These are phyloP conservation scores for Trypanosoma congolense DNA, from an alignment of 208 protist genomes.

Conservation along the genomic window DNA sequence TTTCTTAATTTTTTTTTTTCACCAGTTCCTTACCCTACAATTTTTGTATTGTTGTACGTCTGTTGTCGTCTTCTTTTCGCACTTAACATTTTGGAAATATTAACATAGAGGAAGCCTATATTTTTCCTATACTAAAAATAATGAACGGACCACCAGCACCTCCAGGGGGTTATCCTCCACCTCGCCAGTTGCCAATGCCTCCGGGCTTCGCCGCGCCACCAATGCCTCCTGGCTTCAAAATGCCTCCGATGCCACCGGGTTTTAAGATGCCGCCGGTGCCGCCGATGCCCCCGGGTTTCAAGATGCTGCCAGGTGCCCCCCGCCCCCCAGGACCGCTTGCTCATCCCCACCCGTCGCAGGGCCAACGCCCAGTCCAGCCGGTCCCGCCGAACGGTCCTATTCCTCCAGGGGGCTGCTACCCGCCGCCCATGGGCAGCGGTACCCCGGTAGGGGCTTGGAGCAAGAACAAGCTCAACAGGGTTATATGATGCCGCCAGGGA, in stretches of 20 bases:
- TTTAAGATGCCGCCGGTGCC: constrained; percentile 13
- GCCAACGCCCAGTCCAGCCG: neutral
- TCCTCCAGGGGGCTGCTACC: neutral
- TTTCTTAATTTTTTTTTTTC: too few relatives aligned
- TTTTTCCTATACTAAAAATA: constrained; percentile 5
- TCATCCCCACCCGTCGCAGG: constrained; percentile 1
- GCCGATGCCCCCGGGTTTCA: constrained; percentile 8
- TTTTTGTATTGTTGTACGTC: neutral
- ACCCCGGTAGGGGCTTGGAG: neutral
- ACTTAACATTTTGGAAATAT: too few relatives aligned
- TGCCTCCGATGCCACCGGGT: constrained; percentile 10
- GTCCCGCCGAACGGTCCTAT: neutral
- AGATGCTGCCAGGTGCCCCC: constrained; percentile 7
- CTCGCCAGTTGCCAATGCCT: neutral
- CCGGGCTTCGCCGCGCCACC: constrained; percentile 13
- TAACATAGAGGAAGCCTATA: too few relatives aligned
- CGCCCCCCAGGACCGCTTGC: constrained; percentile 3
- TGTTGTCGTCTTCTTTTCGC: neutral
- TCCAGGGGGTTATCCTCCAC: constrained; percentile 14
- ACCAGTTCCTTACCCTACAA: too few relatives aligned
- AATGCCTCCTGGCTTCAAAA: constrained; percentile 36
- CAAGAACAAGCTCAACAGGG: constrained; percentile 1
- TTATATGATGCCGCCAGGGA: constrained; percentile 11
- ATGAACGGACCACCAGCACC: constrained; percentile 39
- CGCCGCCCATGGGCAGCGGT: neutral